Evolutionary conservation across 2,329 filamentous ascomycete species (phyloP).

Genomic region (Alternaria triticina): DNA sequence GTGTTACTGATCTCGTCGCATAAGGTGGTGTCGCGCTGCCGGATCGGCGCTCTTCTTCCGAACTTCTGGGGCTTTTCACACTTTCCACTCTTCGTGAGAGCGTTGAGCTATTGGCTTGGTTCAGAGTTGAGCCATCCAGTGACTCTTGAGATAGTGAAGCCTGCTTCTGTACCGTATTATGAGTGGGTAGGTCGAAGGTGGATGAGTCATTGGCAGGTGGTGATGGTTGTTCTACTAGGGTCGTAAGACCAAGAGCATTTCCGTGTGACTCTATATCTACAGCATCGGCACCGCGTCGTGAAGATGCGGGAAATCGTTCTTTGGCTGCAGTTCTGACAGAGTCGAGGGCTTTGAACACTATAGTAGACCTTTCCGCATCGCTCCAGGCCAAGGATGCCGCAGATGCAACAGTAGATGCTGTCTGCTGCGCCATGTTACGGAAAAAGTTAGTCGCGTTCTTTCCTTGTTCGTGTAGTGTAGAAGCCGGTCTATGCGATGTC

Average conservation of each 20-base stretch:
- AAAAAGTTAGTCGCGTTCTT: no score
- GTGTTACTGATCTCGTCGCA: fast-evolving
- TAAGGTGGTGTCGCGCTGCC: background rate
- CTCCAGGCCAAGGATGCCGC: background rate
- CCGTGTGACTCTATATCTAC: background rate
- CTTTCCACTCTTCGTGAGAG: background rate
- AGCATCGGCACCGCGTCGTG: no score
- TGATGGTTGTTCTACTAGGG: background rate
- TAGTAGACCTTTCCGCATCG: background rate
- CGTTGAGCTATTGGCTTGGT: background rate
- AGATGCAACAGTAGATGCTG: background rate
- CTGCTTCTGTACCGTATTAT: background rate
- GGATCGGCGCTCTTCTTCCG: background rate
- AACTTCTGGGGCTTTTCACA: background rate
- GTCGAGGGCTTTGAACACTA: background rate
- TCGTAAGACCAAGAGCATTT: background rate
- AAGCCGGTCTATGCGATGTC: no score
- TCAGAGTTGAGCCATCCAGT: background rate
- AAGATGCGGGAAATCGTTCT: background rate
- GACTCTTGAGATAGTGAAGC: background rate
- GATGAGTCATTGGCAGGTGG: fast-evolving
- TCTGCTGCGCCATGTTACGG: background rate
- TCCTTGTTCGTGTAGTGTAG: no score
- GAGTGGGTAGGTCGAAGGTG: background rate
- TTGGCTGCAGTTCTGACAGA: background rate